Base-by-base conservation (phyloP, 2,329 filamentous ascomycete species). In the Penicillium sp. region DNA sequence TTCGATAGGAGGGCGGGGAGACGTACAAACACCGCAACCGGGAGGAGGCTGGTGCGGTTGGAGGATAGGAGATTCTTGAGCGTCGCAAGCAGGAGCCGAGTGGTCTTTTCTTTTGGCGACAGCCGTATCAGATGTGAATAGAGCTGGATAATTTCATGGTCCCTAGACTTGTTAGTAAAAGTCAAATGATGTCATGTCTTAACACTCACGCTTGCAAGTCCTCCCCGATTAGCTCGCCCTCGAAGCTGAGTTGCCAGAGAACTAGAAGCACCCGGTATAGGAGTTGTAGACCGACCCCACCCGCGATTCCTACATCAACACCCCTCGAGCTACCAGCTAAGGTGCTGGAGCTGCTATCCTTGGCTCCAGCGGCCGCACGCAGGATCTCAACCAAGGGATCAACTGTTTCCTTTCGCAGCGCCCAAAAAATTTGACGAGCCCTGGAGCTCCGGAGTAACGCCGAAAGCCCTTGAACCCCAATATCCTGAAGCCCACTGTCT, bases 61-160 rank as follows among this genome's bases (percentile, higher is more conserved):
- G 80, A 86, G 78, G 83, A 92, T 44, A 97, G 87, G 49, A 99
- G 88, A 79, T 97, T 98, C 75, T 90, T 86, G 46, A 99, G 86
- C 7, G 94, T 97, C 9, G 93, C 93, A 49, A 98, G 85, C 50
- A 97, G 87, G 58, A 99, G 85, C 31, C 95, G 89, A 0, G 94
- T 98, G 1, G 94, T 98, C 84, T 99, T 99, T 77, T 98, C 95
- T 78, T 99, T 99, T 49, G 94, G 93, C 2, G 95, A 98, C 47
- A 97, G 84, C 58, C 93, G 90, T 59, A 99, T 84, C 44, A 99
- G 88, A 68, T 96, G 91, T n/a, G 91, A 93, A 77, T 97, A 97
- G 49, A 98, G 86, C 51, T 93, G 85, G 66, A 98, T 86, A 68
- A 98, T 90, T 73, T 98, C 93, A 79, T 97, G 92, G 78, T 97